These are phyloP conservation scores for Nakazawaea molendinolei DNA, from an alignment of 805 yeast genomes.

Conservation along the genomic window DNA sequence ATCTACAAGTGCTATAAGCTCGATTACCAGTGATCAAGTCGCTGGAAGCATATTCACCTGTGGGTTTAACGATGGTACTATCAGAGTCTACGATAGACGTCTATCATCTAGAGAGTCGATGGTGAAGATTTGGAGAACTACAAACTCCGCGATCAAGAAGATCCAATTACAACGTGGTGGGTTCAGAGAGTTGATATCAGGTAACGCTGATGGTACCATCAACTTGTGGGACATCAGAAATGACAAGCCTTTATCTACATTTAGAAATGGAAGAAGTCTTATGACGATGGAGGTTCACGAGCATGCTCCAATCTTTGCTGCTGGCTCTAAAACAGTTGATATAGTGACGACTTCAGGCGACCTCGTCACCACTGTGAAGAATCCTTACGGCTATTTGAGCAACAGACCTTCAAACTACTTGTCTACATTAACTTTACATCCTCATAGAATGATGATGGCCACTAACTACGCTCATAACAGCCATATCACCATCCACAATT, in stretches of 20 bases:
- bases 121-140: conserved; percentile 75
- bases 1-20: conserved; percentile 80
- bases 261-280: conserved; percentile 47
- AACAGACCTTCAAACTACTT: conserved; percentile 46
- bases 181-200: conserved; percentile 79
- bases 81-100: conserved; percentile 88
- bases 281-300: conserved; percentile 83
- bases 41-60: conserved; percentile 87
- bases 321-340: conserved; percentile 75
- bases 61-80: conserved; percentile 86
- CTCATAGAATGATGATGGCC: conserved; percentile 91
- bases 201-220: conserved; percentile 73
- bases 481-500: conserved; percentile 55
- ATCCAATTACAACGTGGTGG: conserved; percentile 98
- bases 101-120: conserved; percentile 78
- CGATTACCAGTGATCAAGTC: conserved; percentile 90
- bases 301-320: conserved; percentile 91
- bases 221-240: conserved; percentile 87
- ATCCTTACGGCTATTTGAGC: conserved; percentile 39
- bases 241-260: conserved; percentile 62
- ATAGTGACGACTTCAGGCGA: conserved; percentile 87
- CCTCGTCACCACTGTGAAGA: conserved; percentile 53
- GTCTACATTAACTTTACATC: conserved; percentile 73
- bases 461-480: conserved; percentile 77
- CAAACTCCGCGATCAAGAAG: conserved; percentile 51